Base-by-base conservation (phyloP, 2,329 filamentous ascomycete species). In the Xylaria sp. region DNA sequence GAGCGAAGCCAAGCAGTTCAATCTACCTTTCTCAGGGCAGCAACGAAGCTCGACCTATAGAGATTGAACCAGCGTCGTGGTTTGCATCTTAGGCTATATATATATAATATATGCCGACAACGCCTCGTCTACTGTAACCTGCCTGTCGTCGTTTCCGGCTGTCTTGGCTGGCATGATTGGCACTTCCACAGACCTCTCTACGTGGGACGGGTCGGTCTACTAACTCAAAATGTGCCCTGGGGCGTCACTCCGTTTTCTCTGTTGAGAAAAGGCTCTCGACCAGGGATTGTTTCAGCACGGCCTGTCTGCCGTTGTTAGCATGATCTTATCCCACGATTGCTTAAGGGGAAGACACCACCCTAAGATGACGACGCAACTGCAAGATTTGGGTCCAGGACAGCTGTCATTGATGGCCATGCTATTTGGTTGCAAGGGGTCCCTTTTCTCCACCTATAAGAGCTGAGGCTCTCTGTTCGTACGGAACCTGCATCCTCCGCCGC, bases 401-500 rank as follows among this genome's bases (percentile, higher is more conserved):
- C 42, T 33, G 21, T 38, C 31, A 12, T 49, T 49, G n/a, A 33
- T n/a, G n/a, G n/a, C n/a, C 50, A 28, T 37, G 38, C 11, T 50
- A 28, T 28, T 56, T 45, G 43, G 58, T 45, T 49, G 28, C 53
- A 58, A 28, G 56, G 56, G 38, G n/a, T n/a, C n/a, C 40, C 2
- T 19, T 59, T 61, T 61, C 58, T 58, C 62, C 62, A 58, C 62
- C 62, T 64, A 57, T 64, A 37, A 46, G 33, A 54, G 37, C 19
- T 57, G 62, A 55, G 57, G 57, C 58, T 61, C 62, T 61, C 42
- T 47, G 17, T 55, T 50, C 8, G n/a, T 12, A 57, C 62, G 62
- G 62, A 65, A 59, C 54, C 54, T 61, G 28, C 53, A 64, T 43
- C 59, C 54, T 62, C 62, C 58, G 62, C 52, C 15, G 4, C n/a